Percentiles rank a stretch among this genome's conserved stretches.
Conservation (phyloP, 306 rosid genomes). For the Acacia melanoxylon region DNA sequence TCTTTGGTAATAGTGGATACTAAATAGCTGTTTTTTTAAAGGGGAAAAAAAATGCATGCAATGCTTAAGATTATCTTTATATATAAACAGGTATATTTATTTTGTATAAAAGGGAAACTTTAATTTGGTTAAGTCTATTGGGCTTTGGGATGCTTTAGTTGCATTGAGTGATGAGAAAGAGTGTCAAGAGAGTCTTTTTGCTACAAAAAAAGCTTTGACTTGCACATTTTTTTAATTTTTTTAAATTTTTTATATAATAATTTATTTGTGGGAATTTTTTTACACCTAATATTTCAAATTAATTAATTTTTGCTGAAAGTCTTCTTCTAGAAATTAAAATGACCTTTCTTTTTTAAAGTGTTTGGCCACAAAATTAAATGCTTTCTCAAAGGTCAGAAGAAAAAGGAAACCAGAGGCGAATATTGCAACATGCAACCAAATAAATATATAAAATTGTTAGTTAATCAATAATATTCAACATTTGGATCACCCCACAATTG, state of each 20-base stretch:
- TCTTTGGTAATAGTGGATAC: not conserved
- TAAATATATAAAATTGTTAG: not conserved
- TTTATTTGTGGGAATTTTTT: too few species aligned
- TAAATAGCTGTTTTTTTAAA: not conserved
- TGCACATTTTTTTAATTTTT: too few species aligned
- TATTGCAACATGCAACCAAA: not conserved
- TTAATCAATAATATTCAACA: constrained; percentile 4
- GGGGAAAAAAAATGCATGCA: not conserved
- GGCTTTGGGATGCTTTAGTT: constrained; percentile 23
- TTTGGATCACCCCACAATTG: constrained; percentile 4
- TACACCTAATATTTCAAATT: too few species aligned
- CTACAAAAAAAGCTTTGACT: constrained; percentile 77
- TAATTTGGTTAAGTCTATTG: not conserved
- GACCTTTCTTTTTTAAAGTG: not conserved
- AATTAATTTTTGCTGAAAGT: constrained; percentile 37
- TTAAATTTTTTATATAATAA: too few species aligned
- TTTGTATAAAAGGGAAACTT: not conserved
- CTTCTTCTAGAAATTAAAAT: not conserved
- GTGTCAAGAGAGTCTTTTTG: constrained; percentile 47
- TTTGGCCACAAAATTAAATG: constrained; percentile 17
- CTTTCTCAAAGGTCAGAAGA: constrained; percentile 12
- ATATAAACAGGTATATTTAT: not conserved
- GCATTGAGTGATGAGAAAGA: constrained; percentile 27
- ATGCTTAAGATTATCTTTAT: not conserved
- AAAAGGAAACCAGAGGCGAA: not conserved